Evolutionary conservation across 176 grass and related monocot genomes (phyloP), one percentile per base, ranked within the genome.

Genomic region (Elymus sibiricus): DNA sequence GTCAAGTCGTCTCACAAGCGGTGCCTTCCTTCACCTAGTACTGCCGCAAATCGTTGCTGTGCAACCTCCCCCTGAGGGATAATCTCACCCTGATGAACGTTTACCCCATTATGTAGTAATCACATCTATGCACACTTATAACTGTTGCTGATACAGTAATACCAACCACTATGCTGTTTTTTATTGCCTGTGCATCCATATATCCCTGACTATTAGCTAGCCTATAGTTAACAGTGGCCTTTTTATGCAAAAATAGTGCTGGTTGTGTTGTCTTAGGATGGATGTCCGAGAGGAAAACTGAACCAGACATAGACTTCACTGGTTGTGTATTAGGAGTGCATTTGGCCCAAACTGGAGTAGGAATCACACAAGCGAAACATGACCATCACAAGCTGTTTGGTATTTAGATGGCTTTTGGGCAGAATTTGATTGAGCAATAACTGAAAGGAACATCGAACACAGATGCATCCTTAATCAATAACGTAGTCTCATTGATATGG

Each of bases 381-480:
- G 67, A 15, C 21, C 56, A 61, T 17, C 63, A 13, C 28, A 69
- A 19, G 17, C 26, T 70, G 31, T 70, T 21, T 76, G 15, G 14
- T 62, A 28, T 74, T 24, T 79, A 28, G 21, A 28, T 28, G 40
- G 12, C 1, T 72, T 71, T 39, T 62, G n/a, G 25, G 42, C 11
- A 44, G 81, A 72, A 71, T 49, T 39, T 82, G 5, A 82, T 81
- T 43, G n/a, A 53, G 63, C 11, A 72, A 24, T 42, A n/a, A 78
- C 6, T 11, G 65, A 70, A 81, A 77, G 21, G 27, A 56, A 64
- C 17, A 64, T 55, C 1, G 22, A 56, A 49, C 12, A 79, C 61
- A 61, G 2, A 51, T 32, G 26, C 22, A 40, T 34, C 24, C 29
- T 63, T 64, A 62, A 15, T 75, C 3, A 11, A 60, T 56, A 64